Evolutionary conservation across 805 yeast genomes (phyloP), one percentile per base, ranked within the genome.

Genomic region (Wickerhamiella siamensis): DNA sequence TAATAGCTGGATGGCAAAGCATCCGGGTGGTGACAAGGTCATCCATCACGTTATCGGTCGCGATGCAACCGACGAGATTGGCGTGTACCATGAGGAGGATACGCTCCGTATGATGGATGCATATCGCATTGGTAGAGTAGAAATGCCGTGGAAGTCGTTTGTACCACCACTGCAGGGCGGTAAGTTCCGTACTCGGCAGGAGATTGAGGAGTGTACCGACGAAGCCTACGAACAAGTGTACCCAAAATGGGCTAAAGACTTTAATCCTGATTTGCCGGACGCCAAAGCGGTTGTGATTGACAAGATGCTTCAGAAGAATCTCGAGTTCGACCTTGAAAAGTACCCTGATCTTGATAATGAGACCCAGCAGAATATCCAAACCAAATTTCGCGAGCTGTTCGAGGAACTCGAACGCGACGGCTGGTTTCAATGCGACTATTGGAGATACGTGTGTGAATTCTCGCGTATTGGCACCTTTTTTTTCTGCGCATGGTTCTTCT

Each of bases 111-210:
- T 60, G 0, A 79, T 82, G 57, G 52, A 56, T n/a, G 67, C 60
- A 32, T 86, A 72, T 71, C 70, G 63, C 43, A 69, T 84, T 12
- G 95, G 95, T 1, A 56, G 52, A 10, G 74, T 83, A 5, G 74
- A 76, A 42, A 58, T 65, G 44, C 63, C 64, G 8, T 84, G 95
- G 95, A 65, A 65, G 41, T 80, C 82, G 59, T 60, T 84, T 57
- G 56, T 81, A 27, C 95, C 95, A 3, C 95, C 95, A 1, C 82
- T 84, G 47, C 94, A 83, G 60, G 94, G 94, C 12, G 94, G 83
- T 1, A 46, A 43, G 19, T 76, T 63, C 53, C 53, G 64, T 17
- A 51, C 57, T 1, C 41, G 57, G 15, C 61, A 57, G 24, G 59
- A 63, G 41, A 52, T 54, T 43, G 51, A 46, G 12, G 24, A 8